These are phyloP conservation scores for Naganishia friedmannii DNA, from an alignment of 768 basidiomycete species.

Conservation along the genomic window DNA sequence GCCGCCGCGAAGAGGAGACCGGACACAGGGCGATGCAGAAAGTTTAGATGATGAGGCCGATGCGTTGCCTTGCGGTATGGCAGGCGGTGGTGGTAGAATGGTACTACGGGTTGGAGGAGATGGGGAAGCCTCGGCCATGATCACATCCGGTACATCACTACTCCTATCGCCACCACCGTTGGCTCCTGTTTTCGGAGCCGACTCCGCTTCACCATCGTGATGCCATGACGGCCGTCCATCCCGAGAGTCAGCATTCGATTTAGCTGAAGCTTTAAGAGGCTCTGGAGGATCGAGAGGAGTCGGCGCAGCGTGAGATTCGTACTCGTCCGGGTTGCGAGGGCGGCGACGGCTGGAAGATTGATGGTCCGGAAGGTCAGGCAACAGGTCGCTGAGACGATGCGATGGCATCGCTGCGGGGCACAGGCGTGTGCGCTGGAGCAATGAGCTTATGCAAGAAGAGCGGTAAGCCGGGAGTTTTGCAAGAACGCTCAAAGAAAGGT, in stretches of 20 bases:
- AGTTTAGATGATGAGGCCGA: not conserved
- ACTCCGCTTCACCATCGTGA: not conserved
- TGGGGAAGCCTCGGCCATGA: not conserved
- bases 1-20: not conserved
- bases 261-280: not conserved
- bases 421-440: not conserved
- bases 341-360: not conserved
- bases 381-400: not conserved
- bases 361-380: not conserved
- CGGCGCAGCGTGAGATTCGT: too few relatives aligned
- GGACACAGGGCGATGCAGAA: not conserved
- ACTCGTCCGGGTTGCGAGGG: too few relatives aligned
- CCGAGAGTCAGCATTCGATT: not conserved
- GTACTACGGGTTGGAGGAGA: not conserved
- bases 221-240: not conserved
- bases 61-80: not conserved
- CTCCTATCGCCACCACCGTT: not conserved
- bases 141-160: not conserved
- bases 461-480: not conserved
- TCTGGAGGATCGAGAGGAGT: not conserved
- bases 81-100: not conserved
- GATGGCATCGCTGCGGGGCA: not conserved
- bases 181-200: not conserved
- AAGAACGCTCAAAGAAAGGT: not conserved
- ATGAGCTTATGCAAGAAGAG: not conserved